Evolutionary conservation across 1,284 basidiomycete genomes (phyloP), one percentile per base, ranked within the genome.

Genomic region (Ganoderma resinaceum): DNA sequence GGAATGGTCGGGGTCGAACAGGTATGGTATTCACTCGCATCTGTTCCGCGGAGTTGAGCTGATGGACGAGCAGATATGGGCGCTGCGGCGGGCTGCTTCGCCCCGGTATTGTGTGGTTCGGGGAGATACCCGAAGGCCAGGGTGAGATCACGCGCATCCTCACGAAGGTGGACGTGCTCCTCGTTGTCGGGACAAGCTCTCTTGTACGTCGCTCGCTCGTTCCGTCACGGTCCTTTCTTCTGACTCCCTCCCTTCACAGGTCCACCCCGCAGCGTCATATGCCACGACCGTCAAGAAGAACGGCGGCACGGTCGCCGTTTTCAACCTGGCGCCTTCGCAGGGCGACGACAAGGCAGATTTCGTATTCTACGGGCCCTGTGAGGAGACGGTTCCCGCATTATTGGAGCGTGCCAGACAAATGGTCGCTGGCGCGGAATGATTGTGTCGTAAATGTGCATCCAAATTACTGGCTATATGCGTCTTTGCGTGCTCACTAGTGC

Each of bases 51-150:
- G 35, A 3, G 3, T 58, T 26, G 35, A 38, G 35, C 57, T 58
- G 35, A 58, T 2, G n/a, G 18, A 80, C 62, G 57, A 26, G 18
- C 16, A 58, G 57, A 12, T 58, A 58, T n/a, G 57, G 57, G 8
- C 57, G 57, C n/a, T 89, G 87, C 70, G 80, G 80, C 8, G 80
- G 77, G 0, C 79, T 90, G 26, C 79, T 84, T 1, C 80, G 88
- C 49, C 88, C 89, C 12, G 87, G 83, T 3, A 87, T 90, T 9
- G 86, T 90, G 1, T 90, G 88, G 88, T 90, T 90, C 72, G 87
- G 85, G 7, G 89, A 89, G 76, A 70, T 61, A 29, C 85, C 85
- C 12, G 69, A 79, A 8, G 74, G 83, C 42, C 59, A 87, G 68
- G 77, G 81, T 49, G 63, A 76, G 29, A 88, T 89, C 60, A 77